phyloP scores from a whole-genome alignment of 2,329 filamentous ascomycete genomes.

The Penicillium sp. region DNA sequence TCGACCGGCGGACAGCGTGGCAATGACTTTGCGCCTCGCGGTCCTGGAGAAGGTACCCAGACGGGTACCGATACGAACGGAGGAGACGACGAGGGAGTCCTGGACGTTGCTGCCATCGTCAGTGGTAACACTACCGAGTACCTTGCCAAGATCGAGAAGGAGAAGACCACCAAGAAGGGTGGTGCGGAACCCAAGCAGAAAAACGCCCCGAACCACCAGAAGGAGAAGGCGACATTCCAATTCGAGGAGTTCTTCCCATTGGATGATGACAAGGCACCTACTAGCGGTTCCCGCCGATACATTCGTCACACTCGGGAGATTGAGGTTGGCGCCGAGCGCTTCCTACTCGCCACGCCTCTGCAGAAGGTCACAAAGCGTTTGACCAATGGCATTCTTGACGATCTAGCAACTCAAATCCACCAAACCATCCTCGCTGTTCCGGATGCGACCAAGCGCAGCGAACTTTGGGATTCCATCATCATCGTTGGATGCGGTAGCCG shows the following conservation, averaged over 20 bases:
- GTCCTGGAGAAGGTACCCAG: slow-evolving; percentile 59
- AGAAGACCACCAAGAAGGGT: slow-evolving; percentile 61
- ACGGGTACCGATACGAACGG: slow-evolving; percentile 55
- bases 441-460: slow-evolving; percentile 79
- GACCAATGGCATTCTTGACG: slow-evolving; percentile 72
- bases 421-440: slow-evolving; percentile 79
- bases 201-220: slow-evolving; percentile 62
- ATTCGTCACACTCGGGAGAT: slow-evolving; percentile 59
- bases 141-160: slow-evolving; percentile 64
- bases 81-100: slow-evolving; percentile 64
- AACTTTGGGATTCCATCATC: slow-evolving; percentile 89
- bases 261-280: slow-evolving; percentile 55
- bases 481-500: slow-evolving; percentile 86
- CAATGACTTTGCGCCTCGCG: slow-evolving; percentile 52
- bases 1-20: slow-evolving; percentile 56
- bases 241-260: slow-evolving; percentile 63
- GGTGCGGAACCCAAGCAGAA: slow-evolving; percentile 53
- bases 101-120: slow-evolving; percentile 68
- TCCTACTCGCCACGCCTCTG: slow-evolving; percentile 57
- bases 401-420: slow-evolving; percentile 82
- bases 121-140: slow-evolving; percentile 66
- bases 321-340: slow-evolving; percentile 65
- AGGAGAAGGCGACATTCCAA: slow-evolving; percentile 62
- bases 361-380: slow-evolving; percentile 38
- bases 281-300: slow-evolving; percentile 55